Evolutionary conservation across 2,329 filamentous ascomycete genomes (phyloP), one percentile per base, ranked within the genome.

Genomic region (Fusarium acutatum): DNA sequence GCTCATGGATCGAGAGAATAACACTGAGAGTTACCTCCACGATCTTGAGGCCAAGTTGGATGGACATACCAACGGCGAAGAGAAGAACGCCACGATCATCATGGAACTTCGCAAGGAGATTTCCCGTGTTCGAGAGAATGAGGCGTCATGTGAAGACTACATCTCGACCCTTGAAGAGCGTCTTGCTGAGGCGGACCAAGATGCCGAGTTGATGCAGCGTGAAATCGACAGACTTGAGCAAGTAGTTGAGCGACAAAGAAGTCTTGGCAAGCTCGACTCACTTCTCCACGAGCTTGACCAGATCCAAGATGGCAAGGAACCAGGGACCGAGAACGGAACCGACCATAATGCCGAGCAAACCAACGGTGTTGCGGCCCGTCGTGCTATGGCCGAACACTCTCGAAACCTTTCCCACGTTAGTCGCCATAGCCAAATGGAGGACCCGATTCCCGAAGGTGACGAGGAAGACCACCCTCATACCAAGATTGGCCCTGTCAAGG

Each of bases 101-200:
- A 85, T 90, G 57, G 95, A 98, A 80, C 86, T 99, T 60, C 93
- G 95, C 57, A 98, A 97, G 80, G 96, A 99, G 83, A 92, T 99
- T 69, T 88, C 92, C 30, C 92, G 96, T 46, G 90, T 95, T 22
- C 91, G 95, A 54, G 96, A 98, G 78, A 98, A 95, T 76, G 96
- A 99, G 84, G 89, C 92, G 7, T 92, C 93, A 43, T 95, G 92
- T 75, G 96, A 99, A 81, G 96, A 98, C 74, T 99, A 99, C 81
- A 98, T 99, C 60, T 97, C 96, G 2, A 98, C 95, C 0, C 86
- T 99, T 17, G 96, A 99, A 81, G 96, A 98, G 83, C 93, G 96
- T 28, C 88, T 99, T 14, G 96, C 96, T 2, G 96, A 99, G 82
- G 93, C 96, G 6, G 96, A 99, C 78, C 96, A 98, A 81, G 96